These are phyloP conservation scores for Hippophae tibetana DNA, from an alignment of 306 rosid genomes.

Conservation along the genomic window DNA sequence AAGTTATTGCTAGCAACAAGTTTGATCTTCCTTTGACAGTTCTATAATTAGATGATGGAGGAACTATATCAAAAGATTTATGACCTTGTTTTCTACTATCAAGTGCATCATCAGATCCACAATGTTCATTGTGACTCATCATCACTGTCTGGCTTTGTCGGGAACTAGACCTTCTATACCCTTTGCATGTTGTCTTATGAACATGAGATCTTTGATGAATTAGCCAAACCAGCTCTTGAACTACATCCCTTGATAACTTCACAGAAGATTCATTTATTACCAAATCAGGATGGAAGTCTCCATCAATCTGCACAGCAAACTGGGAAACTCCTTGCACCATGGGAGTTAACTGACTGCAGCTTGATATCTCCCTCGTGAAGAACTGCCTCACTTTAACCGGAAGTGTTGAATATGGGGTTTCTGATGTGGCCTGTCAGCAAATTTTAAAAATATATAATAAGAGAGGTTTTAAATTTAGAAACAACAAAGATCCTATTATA, in stretches of 20 bases:
- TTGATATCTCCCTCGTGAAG: constrained; percentile 44
- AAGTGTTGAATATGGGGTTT: constrained; percentile 53
- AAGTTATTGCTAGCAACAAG: constrained; percentile 58
- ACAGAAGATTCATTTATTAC: constrained; percentile 45
- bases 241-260: constrained; percentile 55
- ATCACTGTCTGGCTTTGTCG: constrained; percentile 20
- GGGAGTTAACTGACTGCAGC: constrained; percentile 35
- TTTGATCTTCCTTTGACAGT: constrained; percentile 59
- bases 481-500: no score
- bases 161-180: constrained; percentile 20
- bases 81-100: constrained; percentile 25
- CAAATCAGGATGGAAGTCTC: constrained; percentile 43
- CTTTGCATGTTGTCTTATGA: constrained; percentile 20
- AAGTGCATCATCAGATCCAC: constrained; percentile 23
- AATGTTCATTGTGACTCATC: constrained; percentile 21
- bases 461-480: no score
- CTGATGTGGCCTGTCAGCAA: constrained; percentile 72
- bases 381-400: constrained; percentile 56
- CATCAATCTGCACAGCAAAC: constrained; percentile 62
- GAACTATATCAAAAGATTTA: constrained; percentile 33
- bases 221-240: constrained; percentile 57
- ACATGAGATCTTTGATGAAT: constrained; percentile 66
- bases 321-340: constrained; percentile 51
- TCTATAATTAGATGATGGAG: constrained; percentile 41
- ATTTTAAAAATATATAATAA: constrained; percentile 11